Conservation (phyloP, 192 early-diverging fungal species). For the Spizellomyces sp. region DNA sequence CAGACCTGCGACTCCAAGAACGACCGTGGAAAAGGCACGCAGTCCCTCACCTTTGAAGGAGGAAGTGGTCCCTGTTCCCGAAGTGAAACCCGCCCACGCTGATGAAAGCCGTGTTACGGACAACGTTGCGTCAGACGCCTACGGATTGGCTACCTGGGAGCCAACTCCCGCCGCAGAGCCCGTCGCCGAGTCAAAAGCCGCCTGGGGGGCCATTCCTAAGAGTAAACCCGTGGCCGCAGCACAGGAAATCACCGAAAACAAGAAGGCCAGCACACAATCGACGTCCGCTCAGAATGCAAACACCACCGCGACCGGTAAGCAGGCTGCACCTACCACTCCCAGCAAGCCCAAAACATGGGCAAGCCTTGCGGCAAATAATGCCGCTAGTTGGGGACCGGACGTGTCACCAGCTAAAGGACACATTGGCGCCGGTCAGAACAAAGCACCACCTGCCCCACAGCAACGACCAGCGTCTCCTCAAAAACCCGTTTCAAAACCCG, state of each 20-base stretch:
- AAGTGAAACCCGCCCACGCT: constrained; percentile 30
- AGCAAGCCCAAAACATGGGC: constrained; percentile 80
- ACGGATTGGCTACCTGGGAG: constrained; percentile 17
- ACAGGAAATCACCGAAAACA: constrained; percentile 17
- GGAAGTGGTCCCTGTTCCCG: constrained; percentile 21
- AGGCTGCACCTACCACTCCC: constrained; percentile 37
- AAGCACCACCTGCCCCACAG: neutral
- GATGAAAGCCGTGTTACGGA: constrained; percentile 14
- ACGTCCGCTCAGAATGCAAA: constrained; percentile 20
- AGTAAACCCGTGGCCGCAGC: constrained; percentile 17
- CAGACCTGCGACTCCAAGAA: neutral
- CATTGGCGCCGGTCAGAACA: constrained; percentile 1
- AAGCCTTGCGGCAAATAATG: constrained; percentile 63
- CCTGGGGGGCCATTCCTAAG: constrained; percentile 20
- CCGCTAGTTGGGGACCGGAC: constrained; percentile 55
- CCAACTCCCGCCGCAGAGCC: constrained; percentile 23
- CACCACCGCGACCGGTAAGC: constrained; percentile 26
- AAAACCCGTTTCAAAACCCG: constrained; percentile 23
- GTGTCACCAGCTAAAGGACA: constrained; percentile 54
- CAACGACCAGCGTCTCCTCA: constrained; percentile 29
- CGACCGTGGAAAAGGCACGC: constrained; percentile 20
- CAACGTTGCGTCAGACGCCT: constrained; percentile 23
- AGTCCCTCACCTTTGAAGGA: constrained; percentile 28
- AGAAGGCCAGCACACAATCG: constrained; percentile 13
- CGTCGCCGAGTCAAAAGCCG: constrained; percentile 29